phyloP scores from a whole-genome alignment of 2,329 filamentous ascomycete species.

The Epichloe gansuensis region DNA sequence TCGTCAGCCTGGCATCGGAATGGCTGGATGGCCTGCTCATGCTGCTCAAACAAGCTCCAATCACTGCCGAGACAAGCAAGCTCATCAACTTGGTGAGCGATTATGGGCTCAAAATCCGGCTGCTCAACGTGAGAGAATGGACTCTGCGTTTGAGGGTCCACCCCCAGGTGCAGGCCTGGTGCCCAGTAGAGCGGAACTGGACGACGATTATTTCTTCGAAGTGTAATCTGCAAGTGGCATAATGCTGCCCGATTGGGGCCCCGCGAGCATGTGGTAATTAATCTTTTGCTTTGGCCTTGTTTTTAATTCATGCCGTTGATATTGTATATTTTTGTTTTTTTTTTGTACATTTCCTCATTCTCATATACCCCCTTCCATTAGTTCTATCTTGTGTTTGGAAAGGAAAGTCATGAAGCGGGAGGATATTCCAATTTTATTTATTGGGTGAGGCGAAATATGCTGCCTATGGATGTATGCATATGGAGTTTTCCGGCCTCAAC shows the following conservation, averaged over 20 bases:
- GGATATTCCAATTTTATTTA: not conserved
- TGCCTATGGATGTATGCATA: not conserved
- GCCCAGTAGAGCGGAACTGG: slow-evolving; percentile 70
- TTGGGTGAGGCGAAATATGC: not conserved
- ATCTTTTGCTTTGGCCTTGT: no score
- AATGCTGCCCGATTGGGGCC: no score
- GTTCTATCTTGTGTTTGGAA: not conserved
- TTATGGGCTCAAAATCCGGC: slow-evolving; percentile 82
- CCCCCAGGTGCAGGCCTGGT: slow-evolving; percentile 59
- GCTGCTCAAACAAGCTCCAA: slow-evolving; percentile 87
- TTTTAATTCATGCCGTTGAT: no score
- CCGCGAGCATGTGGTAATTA: no score
- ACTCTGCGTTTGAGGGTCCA: slow-evolving; percentile 57
- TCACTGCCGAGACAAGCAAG: slow-evolving; percentile 92
- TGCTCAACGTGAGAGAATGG: slow-evolving; percentile 79
- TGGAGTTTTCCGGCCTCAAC: not conserved
- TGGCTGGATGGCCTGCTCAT: slow-evolving; percentile 94
- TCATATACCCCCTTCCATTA: slow-evolving; percentile 2
- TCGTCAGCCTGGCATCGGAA: slow-evolving; percentile 70
- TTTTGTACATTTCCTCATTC: not conserved
- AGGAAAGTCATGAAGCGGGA: not conserved
- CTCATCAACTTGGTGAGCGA: slow-evolving; percentile 74
- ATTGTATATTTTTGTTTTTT: not conserved
- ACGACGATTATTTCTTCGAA: slow-evolving; percentile 91
- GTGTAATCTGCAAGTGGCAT: slow-evolving; percentile 26